A percentile compares a stretch with the other conserved stretches of the same genome.
These are phyloP conservation scores for Apium graveolens DNA, from an alignment of 129 eudicot species.

Conservation along the genomic window DNA sequence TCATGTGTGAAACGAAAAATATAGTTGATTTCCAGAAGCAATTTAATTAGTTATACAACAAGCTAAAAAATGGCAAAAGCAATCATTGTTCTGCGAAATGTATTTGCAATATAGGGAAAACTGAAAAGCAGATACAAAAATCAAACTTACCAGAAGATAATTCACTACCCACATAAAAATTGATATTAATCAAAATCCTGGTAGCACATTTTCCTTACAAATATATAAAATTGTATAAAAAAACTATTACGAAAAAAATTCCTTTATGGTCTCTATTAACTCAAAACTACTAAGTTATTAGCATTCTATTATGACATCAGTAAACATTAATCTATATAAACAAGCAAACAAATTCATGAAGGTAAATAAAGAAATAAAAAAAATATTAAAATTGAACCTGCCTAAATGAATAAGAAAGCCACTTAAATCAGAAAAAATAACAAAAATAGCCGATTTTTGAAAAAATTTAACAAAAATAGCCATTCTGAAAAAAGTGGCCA, in stretches of 20 bases:
- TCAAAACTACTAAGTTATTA: not conserved
- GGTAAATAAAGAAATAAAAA: too few relatives aligned
- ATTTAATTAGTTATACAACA: not conserved
- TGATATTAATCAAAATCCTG: not conserved
- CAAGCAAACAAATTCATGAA: not conserved
- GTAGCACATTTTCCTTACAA: not conserved
- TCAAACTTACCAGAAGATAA: not conserved
- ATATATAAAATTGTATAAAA: not conserved
- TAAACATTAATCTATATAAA: not conserved
- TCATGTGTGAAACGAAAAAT: not conserved
- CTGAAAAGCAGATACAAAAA: not conserved
- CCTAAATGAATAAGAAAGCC: not conserved
- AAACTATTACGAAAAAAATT: not conserved
- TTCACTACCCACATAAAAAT: not conserved
- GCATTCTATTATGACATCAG: not conserved
- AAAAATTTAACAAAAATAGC: too few relatives aligned
- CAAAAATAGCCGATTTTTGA: too few relatives aligned
- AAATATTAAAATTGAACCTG: not conserved
- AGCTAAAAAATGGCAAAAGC: not conserved
- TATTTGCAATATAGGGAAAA: not conserved
- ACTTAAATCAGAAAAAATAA: too few relatives aligned
- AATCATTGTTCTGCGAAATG: not conserved
- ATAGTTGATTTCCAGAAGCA: not conserved
- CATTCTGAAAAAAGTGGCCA: too few relatives aligned
- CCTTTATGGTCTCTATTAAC: not conserved